A percentile compares a stretch with the other conserved stretches of the same genome.
Conservation (phyloP, 108 stramenopile genomes). For the Schizochytrium sp. region DNA sequence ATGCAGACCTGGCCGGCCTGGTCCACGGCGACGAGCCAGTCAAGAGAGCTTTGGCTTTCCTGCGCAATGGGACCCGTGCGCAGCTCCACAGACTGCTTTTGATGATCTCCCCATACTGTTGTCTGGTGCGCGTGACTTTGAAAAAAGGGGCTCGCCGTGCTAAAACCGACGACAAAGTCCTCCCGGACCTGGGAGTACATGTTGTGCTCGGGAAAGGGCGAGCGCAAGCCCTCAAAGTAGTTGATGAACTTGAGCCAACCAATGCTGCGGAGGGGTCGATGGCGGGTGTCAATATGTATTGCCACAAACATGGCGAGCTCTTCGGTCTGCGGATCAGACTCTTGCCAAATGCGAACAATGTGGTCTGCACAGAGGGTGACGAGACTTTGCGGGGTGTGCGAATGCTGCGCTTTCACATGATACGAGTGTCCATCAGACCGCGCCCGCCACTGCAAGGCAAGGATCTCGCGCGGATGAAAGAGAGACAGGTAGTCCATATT, state of each 20-base stretch:
- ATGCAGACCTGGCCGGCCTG: conserved; percentile 6
- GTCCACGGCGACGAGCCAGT: conserved; percentile 1
- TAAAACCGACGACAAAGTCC: not conserved
- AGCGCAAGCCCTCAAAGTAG: not conserved
- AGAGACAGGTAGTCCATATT: conserved; percentile 6
- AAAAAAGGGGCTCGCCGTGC: not conserved
- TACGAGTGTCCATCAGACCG: not conserved
- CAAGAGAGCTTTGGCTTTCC: not conserved
- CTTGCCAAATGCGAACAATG: conserved; percentile 2
- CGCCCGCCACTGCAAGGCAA: not conserved
- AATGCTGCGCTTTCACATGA: not conserved
- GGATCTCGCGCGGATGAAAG: not conserved
- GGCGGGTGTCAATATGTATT: not conserved
- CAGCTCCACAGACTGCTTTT: not conserved
- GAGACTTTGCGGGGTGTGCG: not conserved
- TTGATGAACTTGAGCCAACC: conserved; percentile 17
- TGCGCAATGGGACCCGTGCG: not conserved
- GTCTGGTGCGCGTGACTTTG: not conserved
- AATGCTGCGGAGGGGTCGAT: not conserved
- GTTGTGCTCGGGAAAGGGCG: conserved; percentile 8
- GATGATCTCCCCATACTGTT: not conserved
- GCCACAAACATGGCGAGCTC: not conserved
- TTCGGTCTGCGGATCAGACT: conserved; percentile 13
- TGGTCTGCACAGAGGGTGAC: conserved; percentile 2
- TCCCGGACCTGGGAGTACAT: not conserved